phyloP scores from a whole-genome alignment of 805 yeast genomes.

The Saccharomycopsis fibuligera region DNA sequence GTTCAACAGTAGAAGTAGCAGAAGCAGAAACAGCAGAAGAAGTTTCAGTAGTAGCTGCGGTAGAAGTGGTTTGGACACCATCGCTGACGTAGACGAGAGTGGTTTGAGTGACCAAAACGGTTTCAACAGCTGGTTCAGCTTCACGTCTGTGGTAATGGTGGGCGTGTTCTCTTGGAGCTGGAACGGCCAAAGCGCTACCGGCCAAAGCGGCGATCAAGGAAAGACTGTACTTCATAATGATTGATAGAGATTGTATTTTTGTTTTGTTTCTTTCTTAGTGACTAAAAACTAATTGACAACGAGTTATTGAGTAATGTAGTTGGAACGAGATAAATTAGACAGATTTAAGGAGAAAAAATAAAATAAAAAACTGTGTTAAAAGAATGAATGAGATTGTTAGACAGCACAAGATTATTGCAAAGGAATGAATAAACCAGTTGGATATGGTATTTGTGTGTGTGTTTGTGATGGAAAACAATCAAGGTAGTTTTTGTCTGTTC shows the following conservation, averaged over 20 bases:
- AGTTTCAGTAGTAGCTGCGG: conserved; percentile 30
- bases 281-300: neutral
- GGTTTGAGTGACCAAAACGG: conserved; percentile 52
- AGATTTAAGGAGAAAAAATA: neutral
- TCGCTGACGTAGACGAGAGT: conserved; percentile 33
- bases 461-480: no score
- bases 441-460: neutral
- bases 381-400: conserved; percentile 1
- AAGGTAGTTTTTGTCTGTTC: neutral
- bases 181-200: conserved; percentile 27
- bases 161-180: conserved; percentile 28
- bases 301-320: neutral
- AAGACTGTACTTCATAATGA: neutral
- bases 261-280: neutral
- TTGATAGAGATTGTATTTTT: neutral
- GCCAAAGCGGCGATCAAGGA: conserved; percentile 24
- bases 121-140: conserved; percentile 31
- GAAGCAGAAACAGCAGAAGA: conserved; percentile 23
- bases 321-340: neutral
- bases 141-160: conserved; percentile 21
- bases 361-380: no score
- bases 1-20: conserved; percentile 31
- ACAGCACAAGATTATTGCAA: neutral
- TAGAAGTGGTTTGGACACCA: conserved; percentile 30
- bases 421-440: neutral